Base-by-base conservation (phyloP, 163 green algal genomes). In the Chlorella variabilis region DNA sequence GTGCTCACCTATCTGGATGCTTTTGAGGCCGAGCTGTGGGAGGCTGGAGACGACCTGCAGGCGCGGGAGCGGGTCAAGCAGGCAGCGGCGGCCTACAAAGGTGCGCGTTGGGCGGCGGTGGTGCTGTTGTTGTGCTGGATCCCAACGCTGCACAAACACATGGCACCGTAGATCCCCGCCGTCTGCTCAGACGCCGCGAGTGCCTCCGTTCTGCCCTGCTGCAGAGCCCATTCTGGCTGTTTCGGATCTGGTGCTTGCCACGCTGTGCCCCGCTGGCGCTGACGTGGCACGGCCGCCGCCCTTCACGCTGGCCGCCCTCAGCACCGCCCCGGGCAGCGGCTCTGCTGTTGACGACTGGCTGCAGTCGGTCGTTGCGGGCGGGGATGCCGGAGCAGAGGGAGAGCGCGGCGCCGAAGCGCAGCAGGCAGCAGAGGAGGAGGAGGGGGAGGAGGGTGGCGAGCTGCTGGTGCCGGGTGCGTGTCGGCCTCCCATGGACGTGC, bases 341-440 rank as follows among this genome's bases (percentile, higher is more conserved):
- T 21, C 45, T 2, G 81, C 74, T 27, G 29, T 81, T 75, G 73
- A 75, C 1, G 71, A 84, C 31, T 86, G 82, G 82, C 54, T 83
- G 18, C 25, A 42, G 74, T 23, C 65, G 3, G 74, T 82, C 29
- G 49, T 75, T n/a, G 54, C 66, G 7, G 65, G 77, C 18, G 77
- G 77, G 0, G 77, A 83, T 34, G 54, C 20, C 1, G 77, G 66
- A 34, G 36, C 15, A 25, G 34, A 36, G 36, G 73, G 36, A 3
- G 83, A 73, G 38, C 73, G 41, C 33, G 75, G 49, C 31, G 56
- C 13, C 4, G 5, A 13, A 38, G 70, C 18, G 1, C 66, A 81
- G n/a, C 21, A n/a, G 2, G 62, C 71, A 20, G 81, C 71, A 8
- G 80, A 91, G 25, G 85, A 83, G 11, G 85, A 85, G 9, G 74